Base-by-base conservation (phyloP, 2,329 filamentous ascomycete genomes). In the Alternaria burnsii region DNA sequence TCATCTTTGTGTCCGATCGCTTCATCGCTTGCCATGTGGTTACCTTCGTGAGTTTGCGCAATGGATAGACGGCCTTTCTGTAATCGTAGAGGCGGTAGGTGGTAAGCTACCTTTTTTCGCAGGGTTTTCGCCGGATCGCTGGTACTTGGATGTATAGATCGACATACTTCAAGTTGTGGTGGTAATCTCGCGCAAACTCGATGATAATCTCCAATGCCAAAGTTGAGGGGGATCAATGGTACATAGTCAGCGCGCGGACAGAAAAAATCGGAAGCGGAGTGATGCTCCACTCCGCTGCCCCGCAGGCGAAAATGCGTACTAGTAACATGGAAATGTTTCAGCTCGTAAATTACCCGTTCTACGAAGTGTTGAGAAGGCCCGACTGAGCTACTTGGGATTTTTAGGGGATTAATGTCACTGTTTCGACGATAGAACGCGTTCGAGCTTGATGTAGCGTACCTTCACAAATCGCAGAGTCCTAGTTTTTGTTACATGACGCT, bases 1-100 rank as follows among this genome's bases (percentile, higher is more conserved):
- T 0, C 58, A 61, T 10, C 22, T 63, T n/a, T 63, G 54, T 32
- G n/a, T 55, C 34, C 54, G 55, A 10, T 58, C 53, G 1, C 44
- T 40, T 16, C 48, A 58, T 18, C 61, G 32, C 22, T 32, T 32
- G 11, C 30, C 30, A 32, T 32, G 3, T 32, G 11, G 7, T 32
- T 1, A 12, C 30, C 11, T 32, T 32, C 2, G 30, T 32, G 30
- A 10, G 30, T 32, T 32, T 12, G 30, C 30, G 30, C 30, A 32
- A 32, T 3, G 1, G 10, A 32, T 10, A 11, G 30, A 10, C 10
- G 30, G 11, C 30, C 30, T 32, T 32, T 32, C 30, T 12, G 30
- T 12, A 12, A 32, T 32, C 30, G 30, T 4, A 32, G 3, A 32
- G 11, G 30, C 30, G 30, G 11, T 32, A 12, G 30, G 11, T 12